Conservation (phyloP, 176 grass and related monocot genomes). For the Urochloa ruziziensis region DNA sequence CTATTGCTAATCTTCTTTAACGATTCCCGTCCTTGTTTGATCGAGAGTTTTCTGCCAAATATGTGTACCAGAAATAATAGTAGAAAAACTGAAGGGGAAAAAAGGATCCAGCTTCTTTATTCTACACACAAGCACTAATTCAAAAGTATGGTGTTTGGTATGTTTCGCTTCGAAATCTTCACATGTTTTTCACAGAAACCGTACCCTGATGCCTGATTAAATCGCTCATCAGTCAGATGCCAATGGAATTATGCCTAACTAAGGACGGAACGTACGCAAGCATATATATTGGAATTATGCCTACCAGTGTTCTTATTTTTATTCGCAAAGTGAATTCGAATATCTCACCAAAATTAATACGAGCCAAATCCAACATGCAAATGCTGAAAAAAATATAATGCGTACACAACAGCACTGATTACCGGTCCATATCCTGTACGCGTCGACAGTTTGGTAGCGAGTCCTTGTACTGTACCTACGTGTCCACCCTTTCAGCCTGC, state of each 20-base stretch:
- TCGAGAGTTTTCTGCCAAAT: not conserved
- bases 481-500: constrained; percentile 14
- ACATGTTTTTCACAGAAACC: constrained; percentile 5
- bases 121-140: not conserved
- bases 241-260: not conserved
- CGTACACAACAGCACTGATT: not conserved
- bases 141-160: not conserved
- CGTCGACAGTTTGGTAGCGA: constrained; percentile 29
- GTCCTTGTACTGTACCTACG: constrained; percentile 37
- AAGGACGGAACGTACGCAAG: not conserved
- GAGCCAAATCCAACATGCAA: not conserved
- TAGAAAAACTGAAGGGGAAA: not conserved
- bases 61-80: not conserved
- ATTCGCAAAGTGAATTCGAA: not conserved
- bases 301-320: too few species aligned
- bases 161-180: not conserved
- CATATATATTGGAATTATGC: too few species aligned
- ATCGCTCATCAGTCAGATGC: not conserved
- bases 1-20: too few species aligned
- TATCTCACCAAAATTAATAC: not conserved
- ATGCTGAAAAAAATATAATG: not conserved
- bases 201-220: not conserved
- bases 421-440: not conserved
- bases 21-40: not conserved
- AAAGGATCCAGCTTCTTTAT: not conserved